phyloP scores from a whole-genome alignment of 2,329 filamentous ascomycete genomes.

The Cladorrhinum sp. region DNA sequence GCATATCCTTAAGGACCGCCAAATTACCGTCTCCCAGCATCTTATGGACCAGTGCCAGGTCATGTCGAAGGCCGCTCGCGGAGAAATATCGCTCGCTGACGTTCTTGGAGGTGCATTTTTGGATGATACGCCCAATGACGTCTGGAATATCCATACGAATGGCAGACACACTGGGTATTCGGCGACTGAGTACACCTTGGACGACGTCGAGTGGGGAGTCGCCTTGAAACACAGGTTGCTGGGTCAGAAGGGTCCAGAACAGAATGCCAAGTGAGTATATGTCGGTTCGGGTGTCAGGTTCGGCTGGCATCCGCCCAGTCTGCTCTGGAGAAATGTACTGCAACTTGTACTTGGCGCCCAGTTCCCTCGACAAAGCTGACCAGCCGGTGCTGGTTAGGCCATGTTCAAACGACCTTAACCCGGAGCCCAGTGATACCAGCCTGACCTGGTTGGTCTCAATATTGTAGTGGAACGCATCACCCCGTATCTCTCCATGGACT shows the following conservation, averaged over 20 bases:
- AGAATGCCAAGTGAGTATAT: constrained; percentile 89
- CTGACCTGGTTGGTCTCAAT: constrained; percentile 67
- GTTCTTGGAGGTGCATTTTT: constrained; percentile 88
- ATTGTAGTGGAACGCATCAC: constrained; percentile 88
- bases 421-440: constrained; percentile 81
- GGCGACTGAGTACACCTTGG: constrained; percentile 78
- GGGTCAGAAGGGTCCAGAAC: constrained; percentile 82
- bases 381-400: constrained; percentile 82
- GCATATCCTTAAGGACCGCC: constrained; percentile 67
- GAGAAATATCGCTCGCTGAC: constrained; percentile 88
- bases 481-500: constrained; percentile 86
- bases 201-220: constrained; percentile 83
- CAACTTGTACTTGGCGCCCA: constrained; percentile 84
- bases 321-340: constrained; percentile 93
- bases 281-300: constrained; percentile 88
- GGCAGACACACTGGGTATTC: constrained; percentile 72
- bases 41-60: constrained; percentile 70
- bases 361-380: constrained; percentile 76
- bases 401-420: constrained; percentile 84
- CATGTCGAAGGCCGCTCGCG: constrained; percentile 78
- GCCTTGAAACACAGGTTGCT: constrained; percentile 76
- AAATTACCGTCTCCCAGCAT: constrained; percentile 73
- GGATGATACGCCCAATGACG: constrained; percentile 75
- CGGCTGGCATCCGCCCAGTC: constrained; percentile 86
- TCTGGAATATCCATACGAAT: constrained; percentile 82